A percentile compares a stretch with the other conserved stretches of the same genome.
phyloP scores from a whole-genome alignment of 2,329 filamentous ascomycete genomes.

The Aspergillus glaucus region DNA sequence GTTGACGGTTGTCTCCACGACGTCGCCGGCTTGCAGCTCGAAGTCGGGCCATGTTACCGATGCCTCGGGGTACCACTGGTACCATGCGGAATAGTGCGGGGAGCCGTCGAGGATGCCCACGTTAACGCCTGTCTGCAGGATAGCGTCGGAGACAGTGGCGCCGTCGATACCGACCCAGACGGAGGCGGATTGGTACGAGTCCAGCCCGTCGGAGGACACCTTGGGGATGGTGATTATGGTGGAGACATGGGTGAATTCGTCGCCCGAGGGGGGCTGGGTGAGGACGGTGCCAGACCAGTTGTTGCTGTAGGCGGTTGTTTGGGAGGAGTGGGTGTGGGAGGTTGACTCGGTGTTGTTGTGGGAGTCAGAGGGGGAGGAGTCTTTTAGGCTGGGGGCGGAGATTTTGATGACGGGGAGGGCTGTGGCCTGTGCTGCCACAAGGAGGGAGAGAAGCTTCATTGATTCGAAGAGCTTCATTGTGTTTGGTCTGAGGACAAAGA shows the following conservation, averaged over 20 bases:
- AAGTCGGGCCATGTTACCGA: constrained; percentile 2
- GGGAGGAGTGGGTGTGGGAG: not conserved
- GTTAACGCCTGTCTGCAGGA: constrained; percentile 8
- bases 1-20: constrained; percentile 5
- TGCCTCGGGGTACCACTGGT: constrained; percentile 8
- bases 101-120: constrained; percentile 5
- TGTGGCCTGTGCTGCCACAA: not conserved
- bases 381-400: no score
- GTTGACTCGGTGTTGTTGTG: not conserved
- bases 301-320: constrained; percentile 1
- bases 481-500: not conserved
- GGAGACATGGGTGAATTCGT: constrained; percentile 3
- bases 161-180: constrained; percentile 10
- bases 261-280: not conserved
- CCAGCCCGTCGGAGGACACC: not conserved
- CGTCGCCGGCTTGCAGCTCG: constrained; percentile 5
- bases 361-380: no score
- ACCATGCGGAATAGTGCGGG: constrained; percentile 6
- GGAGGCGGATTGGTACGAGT: constrained; percentile 3
- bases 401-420: no score
- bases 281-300: constrained; percentile 7
- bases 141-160: constrained; percentile 2
- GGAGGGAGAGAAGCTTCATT: not conserved
- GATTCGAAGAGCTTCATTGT: not conserved
- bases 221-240: constrained; percentile 6